phyloP scores from a whole-genome alignment of 2,329 filamentous ascomycete species.

The Alternaria conjuncta region DNA sequence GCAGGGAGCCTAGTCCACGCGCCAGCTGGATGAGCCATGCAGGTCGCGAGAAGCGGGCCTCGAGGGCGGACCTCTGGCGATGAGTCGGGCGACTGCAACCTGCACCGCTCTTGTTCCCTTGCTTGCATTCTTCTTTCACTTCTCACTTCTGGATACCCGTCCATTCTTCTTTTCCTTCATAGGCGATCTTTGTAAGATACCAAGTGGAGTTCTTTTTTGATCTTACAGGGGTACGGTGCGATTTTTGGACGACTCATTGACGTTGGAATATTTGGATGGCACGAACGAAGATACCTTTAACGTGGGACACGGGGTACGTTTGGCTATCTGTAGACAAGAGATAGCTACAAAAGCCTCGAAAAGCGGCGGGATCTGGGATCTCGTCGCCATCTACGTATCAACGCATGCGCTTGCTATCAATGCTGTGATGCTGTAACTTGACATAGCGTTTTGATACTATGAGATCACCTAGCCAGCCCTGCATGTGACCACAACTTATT shows the following conservation, averaged over 20 bases:
- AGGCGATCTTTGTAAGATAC: constrained; percentile 14
- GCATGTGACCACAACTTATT: neutral
- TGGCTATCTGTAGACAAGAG: constrained; percentile 6
- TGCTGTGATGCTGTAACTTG: neutral
- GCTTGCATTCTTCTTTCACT: constrained; percentile 9
- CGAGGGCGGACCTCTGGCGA: constrained; percentile 46
- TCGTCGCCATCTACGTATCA: neutral
- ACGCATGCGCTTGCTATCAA: neutral
- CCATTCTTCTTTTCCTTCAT: constrained; percentile 9
- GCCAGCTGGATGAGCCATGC: constrained; percentile 43
- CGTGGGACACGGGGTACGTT: constrained; percentile 1
- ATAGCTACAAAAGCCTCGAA: neutral
- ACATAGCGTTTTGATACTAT: neutral
- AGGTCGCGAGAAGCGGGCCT: constrained; percentile 42
- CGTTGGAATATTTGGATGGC: neutral
- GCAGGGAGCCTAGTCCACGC: constrained; percentile 26
- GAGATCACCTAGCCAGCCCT: neutral
- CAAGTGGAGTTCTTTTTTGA: constrained; percentile 1
- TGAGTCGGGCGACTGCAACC: constrained; percentile 14
- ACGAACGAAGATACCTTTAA: constrained; percentile 9
- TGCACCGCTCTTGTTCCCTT: constrained; percentile 2
- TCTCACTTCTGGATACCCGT: constrained; percentile 24
- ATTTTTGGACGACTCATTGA: constrained; percentile 5
- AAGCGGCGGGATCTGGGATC: constrained; percentile 2
- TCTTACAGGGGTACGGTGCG: constrained; percentile 4